Evolutionary conservation across 2,329 filamentous ascomycete species (phyloP), one percentile per base, ranked within the genome.

Genomic region (Stemphylium beticola): DNA sequence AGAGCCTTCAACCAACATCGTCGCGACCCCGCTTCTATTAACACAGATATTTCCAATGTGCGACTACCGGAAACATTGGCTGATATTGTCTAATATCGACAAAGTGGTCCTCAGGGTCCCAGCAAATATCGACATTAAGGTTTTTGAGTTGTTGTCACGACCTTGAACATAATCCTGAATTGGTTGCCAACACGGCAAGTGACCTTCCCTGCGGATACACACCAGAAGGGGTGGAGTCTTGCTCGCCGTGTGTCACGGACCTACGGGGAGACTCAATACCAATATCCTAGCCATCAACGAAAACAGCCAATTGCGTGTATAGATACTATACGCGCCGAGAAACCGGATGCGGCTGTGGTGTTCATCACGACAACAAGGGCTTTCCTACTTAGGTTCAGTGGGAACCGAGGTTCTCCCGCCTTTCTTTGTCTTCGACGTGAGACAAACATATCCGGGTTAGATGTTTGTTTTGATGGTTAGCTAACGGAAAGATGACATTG

Each of bases 401-500:
- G 12, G 41, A 44, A 44, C 41, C 14, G 11, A 18, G 15, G 41
- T 44, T 44, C 41, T 44, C 15, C 18, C 18, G 14, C 31, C 18
- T 44, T 44, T 44, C 41, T 44, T 44, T 44, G 41, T 44, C 31
- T 44, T 6, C 14, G 24, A 32, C 8, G 22, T 20, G 41, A 44
- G 14, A 34, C 41, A 34, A n/a, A 8, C 9, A 32, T 8, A 10
- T 34, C 17, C 22, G 41, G 31, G 15, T 33, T 15, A 8, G n/a
- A 2, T 44, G 31, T 44, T 44, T 44, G 41, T 34, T 44, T 44
- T 44, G 31, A 20, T 11, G 11, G 31, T 14, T 15, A n/a, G 31
- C 11, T 9, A 33, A 10, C 7, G 12, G 4, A 4, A 34, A 24
- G 31, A 12, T 24, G 8, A 9, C 7, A 15, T 9, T 10, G 14